phyloP scores from a whole-genome alignment of 2,329 filamentous ascomycete species.

The Trematosphaeria pertusa region DNA sequence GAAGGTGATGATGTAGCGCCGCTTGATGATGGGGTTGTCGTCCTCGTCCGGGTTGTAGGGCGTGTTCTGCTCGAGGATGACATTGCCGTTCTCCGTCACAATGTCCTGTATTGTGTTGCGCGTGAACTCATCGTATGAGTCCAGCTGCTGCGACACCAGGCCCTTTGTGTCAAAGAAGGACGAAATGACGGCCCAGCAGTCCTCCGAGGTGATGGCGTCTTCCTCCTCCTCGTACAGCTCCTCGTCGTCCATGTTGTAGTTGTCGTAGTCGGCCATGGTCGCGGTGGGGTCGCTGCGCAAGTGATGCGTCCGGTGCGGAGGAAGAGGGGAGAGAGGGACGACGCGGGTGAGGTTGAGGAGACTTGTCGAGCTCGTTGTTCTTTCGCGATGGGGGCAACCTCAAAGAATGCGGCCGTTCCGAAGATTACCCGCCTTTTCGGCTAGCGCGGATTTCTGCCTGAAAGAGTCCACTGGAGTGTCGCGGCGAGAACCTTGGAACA shows the following conservation, averaged over 20 bases:
- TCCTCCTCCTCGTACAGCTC: constrained; percentile 65
- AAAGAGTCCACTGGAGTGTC: no score
- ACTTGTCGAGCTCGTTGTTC: constrained; percentile 37
- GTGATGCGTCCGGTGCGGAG: constrained; percentile 41
- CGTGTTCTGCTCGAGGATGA: constrained; percentile 93
- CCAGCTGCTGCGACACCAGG: constrained; percentile 94
- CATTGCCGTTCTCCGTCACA: constrained; percentile 87
- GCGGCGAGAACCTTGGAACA: background rate
- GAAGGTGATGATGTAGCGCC: constrained; percentile 94
- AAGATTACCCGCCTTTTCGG: background rate
- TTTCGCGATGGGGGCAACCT: constrained; percentile 4
- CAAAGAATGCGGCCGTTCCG: constrained; percentile 1
- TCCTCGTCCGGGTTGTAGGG: constrained; percentile 75
- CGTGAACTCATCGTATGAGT: constrained; percentile 98
- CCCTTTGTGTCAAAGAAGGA: constrained; percentile 97
- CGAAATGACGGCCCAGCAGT: constrained; percentile 97
- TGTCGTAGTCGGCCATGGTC: constrained; percentile 63
- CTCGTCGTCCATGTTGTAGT: constrained; percentile 70
- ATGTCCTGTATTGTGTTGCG: constrained; percentile 93
- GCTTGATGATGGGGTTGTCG: constrained; percentile 77
- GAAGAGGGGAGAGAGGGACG: background rate
- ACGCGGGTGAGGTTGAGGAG: constrained; percentile 54
- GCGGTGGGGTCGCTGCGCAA: constrained; percentile 10
- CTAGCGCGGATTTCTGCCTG: background rate
- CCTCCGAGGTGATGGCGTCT: constrained; percentile 85